Conservation (phyloP, 2,329 filamentous ascomycete genomes). For the Arthrocladium fulminans region DNA sequence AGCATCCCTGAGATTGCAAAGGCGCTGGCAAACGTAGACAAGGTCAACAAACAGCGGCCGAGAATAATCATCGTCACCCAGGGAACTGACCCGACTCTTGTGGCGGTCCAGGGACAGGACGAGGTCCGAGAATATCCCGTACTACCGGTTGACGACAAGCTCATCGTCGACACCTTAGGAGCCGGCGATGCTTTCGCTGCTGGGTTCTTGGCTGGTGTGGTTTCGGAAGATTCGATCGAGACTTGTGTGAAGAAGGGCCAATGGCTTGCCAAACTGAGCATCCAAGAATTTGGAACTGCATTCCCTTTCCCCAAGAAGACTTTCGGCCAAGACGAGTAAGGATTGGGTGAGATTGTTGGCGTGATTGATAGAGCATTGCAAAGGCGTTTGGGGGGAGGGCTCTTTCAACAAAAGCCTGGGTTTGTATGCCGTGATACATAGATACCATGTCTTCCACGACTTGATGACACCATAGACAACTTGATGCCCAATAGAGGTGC, state of each 20-base stretch:
- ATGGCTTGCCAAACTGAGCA: constrained; percentile 89
- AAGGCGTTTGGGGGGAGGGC: constrained; percentile 18
- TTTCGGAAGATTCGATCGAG: constrained; percentile 72
- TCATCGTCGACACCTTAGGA: constrained; percentile 94
- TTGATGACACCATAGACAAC: constrained; percentile 14
- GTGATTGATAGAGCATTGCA: constrained; percentile 11
- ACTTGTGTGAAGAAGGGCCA: constrained; percentile 82
- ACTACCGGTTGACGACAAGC: constrained; percentile 62
- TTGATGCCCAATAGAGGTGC: constrained; percentile 2
- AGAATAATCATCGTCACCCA: constrained; percentile 89
- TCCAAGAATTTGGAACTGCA: constrained; percentile 87
- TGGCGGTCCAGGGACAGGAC: constrained; percentile 57
- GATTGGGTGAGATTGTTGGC: neutral
- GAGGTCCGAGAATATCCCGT: constrained; percentile 71
- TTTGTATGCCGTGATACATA: neutral
- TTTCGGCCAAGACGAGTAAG: neutral
- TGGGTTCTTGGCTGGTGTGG: constrained; percentile 81
- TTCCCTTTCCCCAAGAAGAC: constrained; percentile 74
- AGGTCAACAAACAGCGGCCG: constrained; percentile 67
- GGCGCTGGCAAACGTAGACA: constrained; percentile 80
- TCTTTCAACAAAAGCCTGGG: constrained; percentile 22
- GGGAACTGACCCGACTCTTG: constrained; percentile 81
- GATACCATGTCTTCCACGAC: constrained; percentile 20
- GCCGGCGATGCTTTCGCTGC: constrained; percentile 95
- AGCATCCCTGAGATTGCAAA: constrained; percentile 59